These are phyloP conservation scores for Candida argentea DNA, from an alignment of 805 yeast genomes.

Conservation along the genomic window DNA sequence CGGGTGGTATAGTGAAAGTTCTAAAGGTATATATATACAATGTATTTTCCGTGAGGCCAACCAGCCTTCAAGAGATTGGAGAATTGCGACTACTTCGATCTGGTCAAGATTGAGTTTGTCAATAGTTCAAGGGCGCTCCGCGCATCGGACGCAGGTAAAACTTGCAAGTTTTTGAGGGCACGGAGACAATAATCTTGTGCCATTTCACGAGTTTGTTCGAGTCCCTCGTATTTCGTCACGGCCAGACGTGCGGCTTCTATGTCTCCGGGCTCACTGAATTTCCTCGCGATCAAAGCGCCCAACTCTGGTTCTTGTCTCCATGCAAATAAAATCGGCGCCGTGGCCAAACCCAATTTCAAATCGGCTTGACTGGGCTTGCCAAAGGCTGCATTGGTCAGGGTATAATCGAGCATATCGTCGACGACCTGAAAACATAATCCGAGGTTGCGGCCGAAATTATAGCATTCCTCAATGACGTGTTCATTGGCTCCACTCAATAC, in stretches of 20 bases:
- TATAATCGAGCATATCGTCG: slow-evolving; percentile 92
- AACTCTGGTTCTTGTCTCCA: slow-evolving; percentile 84
- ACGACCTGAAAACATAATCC: slow-evolving; percentile 95
- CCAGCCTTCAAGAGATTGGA: too few relatives aligned
- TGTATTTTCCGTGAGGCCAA: too few relatives aligned
- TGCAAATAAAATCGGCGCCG: slow-evolving; percentile 92
- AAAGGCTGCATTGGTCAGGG: slow-evolving; percentile 70
- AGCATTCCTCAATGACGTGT: slow-evolving; percentile 70
- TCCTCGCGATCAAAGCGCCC: slow-evolving; percentile 75
- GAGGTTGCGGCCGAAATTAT: slow-evolving; percentile 83
- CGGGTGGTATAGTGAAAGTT: too few relatives aligned
- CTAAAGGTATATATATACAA: too few relatives aligned
- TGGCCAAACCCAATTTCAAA: slow-evolving; percentile 85
- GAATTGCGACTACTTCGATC: slow-evolving; percentile 61
- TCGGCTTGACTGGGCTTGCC: slow-evolving; percentile 98
- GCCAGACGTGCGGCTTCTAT: slow-evolving; percentile 70
- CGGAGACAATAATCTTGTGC: slow-evolving; percentile 70
- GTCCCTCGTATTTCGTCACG: slow-evolving; percentile 64
- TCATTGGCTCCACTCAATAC: slow-evolving; percentile 80
- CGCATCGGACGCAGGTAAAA: slow-evolving; percentile 81
- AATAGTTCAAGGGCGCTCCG: slow-evolving; percentile 78
- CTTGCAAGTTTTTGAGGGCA: slow-evolving; percentile 63
- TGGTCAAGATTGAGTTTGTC: slow-evolving; percentile 73
- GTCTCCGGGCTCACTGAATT: slow-evolving; percentile 75
- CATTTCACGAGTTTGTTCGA: slow-evolving; percentile 61